Conservation (phyloP, 2,329 filamentous ascomycete genomes). For the Rhynchosporium agropyri region DNA sequence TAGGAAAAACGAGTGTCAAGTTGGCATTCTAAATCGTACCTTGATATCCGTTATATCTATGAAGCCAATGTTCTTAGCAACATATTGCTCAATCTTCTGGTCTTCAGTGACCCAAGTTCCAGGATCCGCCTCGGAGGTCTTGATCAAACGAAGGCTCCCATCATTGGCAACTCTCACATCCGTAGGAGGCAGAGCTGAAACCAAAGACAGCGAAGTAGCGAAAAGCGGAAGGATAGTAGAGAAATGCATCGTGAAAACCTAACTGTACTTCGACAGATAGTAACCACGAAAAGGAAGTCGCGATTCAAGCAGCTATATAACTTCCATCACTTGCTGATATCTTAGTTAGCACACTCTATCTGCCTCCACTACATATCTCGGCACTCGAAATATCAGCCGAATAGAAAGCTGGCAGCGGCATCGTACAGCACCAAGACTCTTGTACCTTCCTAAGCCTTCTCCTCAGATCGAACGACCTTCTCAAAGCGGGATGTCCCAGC, state of each 20-base stretch:
- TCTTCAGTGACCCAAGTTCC: slow-evolving; percentile 28
- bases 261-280: background rate
- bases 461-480: slow-evolving; percentile 4
- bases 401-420: background rate
- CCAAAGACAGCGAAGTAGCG: slow-evolving; percentile 11
- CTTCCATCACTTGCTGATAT: background rate
- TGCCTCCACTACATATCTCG: slow-evolving; percentile 2
- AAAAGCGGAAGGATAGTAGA: slow-evolving; percentile 9
- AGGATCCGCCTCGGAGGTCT: slow-evolving; percentile 26
- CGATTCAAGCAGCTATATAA: slow-evolving; percentile 11
- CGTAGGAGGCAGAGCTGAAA: slow-evolving; percentile 5
- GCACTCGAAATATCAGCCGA: background rate
- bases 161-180: slow-evolving; percentile 8
- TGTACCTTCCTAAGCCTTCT: slow-evolving; percentile 14
- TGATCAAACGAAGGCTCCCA: slow-evolving; percentile 23
- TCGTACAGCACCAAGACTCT: slow-evolving; percentile 10
- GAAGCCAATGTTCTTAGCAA: slow-evolving; percentile 27
- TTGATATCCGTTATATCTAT: slow-evolving; percentile 29
- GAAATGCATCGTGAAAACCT: slow-evolving; percentile 8
- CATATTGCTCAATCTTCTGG: slow-evolving; percentile 26
- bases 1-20: background rate
- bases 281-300: background rate
- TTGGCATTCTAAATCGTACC: background rate
- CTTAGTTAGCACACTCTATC: slow-evolving; percentile 1
- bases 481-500: slow-evolving; percentile 11